Conservation (phyloP, 1,284 basidiomycete genomes). For the Apiotrichum sp. region DNA sequence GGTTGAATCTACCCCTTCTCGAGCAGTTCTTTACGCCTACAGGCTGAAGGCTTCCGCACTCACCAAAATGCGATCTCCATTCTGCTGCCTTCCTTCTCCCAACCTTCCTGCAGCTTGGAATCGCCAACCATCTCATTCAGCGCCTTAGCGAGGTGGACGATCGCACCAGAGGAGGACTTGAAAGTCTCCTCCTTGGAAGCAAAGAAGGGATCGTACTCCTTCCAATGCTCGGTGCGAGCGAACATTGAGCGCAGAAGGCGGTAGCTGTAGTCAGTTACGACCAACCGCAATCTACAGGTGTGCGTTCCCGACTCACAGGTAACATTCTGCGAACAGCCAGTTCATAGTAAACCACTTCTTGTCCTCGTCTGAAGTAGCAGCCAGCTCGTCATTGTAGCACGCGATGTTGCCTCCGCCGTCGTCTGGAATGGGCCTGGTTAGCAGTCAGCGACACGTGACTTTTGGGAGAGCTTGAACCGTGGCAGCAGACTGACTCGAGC, state of each 20-base stretch:
- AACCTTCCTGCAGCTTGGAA: constrained; percentile 28
- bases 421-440: constrained; percentile 57
- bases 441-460: background rate
- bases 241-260: constrained; percentile 75
- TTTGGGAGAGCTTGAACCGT: too few relatives aligned
- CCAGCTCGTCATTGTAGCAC: constrained; percentile 69
- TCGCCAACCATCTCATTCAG: constrained; percentile 32
- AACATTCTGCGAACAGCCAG: constrained; percentile 89
- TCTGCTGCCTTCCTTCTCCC: constrained; percentile 29
- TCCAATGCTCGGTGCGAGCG: constrained; percentile 65
- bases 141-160: constrained; percentile 53
- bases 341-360: constrained; percentile 86
- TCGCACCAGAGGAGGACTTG: constrained; percentile 67
- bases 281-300: background rate
- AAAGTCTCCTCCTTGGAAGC: constrained; percentile 77
- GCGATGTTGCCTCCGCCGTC: constrained; percentile 65
- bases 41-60: constrained; percentile 4
- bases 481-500: constrained; percentile 61
- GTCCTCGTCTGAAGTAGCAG: constrained; percentile 52
- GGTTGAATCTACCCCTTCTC: too few relatives aligned
- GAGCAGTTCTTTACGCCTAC: too few relatives aligned
- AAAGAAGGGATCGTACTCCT: constrained; percentile 75
- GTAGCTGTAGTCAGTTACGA: constrained; percentile 55
- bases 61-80: constrained; percentile 45
- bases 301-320: constrained; percentile 52